phyloP scores from a whole-genome alignment of 208 protist species.

The Leishmania braziliensis region DNA sequence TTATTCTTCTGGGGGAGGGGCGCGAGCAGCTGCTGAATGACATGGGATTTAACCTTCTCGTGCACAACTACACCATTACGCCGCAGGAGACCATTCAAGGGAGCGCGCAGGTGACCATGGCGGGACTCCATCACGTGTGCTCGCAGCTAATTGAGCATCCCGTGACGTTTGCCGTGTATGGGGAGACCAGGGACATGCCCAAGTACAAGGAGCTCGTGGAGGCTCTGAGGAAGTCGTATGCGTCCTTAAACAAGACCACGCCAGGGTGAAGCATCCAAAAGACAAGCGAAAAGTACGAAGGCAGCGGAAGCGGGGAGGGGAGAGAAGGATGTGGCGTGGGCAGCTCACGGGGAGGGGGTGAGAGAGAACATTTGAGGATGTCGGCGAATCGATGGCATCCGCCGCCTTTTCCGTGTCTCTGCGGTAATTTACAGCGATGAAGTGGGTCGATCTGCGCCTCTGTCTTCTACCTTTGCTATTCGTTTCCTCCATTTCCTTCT shows the following conservation, averaged over 20 bases:
- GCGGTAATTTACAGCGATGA: background rate
- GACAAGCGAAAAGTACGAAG: background rate
- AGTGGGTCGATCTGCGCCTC: background rate
- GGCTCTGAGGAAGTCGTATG: constrained; percentile 55
- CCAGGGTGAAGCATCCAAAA: background rate
- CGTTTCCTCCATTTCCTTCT: background rate
- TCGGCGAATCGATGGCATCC: background rate
- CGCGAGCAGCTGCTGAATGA: constrained; percentile 86
- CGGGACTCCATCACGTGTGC: constrained; percentile 65
- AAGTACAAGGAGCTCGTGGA: constrained; percentile 56
- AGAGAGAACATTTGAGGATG: background rate
- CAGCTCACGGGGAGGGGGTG: background rate
- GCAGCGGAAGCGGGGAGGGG: background rate
- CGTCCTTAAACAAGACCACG: constrained; percentile 34
- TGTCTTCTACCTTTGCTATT: background rate
- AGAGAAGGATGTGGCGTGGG: background rate
- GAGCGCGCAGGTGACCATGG: constrained; percentile 68
- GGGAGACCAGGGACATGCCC: constrained; percentile 68
- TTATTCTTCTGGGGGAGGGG: constrained; percentile 83
- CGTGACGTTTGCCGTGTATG: constrained; percentile 79
- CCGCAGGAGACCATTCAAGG: constrained; percentile 73
- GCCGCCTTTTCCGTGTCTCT: background rate
- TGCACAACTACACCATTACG: constrained; percentile 83
- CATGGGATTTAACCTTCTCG: constrained; percentile 87
- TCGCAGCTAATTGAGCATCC: constrained; percentile 66